Conservation (phyloP, 1,284 basidiomycete genomes). For the Rhodotorula sp. region DNA sequence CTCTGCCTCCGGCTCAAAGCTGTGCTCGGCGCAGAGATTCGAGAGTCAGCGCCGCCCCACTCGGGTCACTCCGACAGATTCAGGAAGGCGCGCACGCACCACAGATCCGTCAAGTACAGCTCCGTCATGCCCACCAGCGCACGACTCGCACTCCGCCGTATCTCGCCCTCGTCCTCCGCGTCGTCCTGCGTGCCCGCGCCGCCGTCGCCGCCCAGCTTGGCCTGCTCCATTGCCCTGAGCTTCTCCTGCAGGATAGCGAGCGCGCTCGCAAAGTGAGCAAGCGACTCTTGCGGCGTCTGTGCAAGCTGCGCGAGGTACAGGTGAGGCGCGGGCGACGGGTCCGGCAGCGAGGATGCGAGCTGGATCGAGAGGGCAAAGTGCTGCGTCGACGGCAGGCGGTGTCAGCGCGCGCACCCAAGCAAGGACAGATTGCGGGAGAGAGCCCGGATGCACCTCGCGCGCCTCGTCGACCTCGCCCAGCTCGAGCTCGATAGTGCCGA, state of each 20-base stretch:
- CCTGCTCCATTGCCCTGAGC: constrained; percentile 55
- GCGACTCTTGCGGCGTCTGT: constrained; percentile 71
- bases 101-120: constrained; percentile 95
- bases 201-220: constrained; percentile 40
- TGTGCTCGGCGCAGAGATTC: constrained; percentile 48
- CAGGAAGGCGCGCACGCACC: constrained; percentile 59
- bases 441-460: constrained; percentile 67
- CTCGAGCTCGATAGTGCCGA: constrained; percentile 58
- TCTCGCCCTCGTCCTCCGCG: constrained; percentile 58
- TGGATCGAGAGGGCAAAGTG: constrained; percentile 66
- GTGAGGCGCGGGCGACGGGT: constrained; percentile 75
- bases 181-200: constrained; percentile 62
- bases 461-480: constrained; percentile 66
- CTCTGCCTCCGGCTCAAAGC: constrained; percentile 77
- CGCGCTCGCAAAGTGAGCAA: constrained; percentile 79
- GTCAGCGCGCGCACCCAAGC: background rate
- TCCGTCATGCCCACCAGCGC: constrained; percentile 90
- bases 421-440: constrained; percentile 18
- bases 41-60: background rate
- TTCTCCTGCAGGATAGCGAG: constrained; percentile 71
- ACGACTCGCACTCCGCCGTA: constrained; percentile 72
- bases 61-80: background rate
- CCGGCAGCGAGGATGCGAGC: constrained; percentile 62
- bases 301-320: constrained; percentile 87
- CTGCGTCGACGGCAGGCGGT: constrained; percentile 51